Evolutionary conservation across 805 yeast species (phyloP).

Genomic region (Ogataea allantospora): DNA sequence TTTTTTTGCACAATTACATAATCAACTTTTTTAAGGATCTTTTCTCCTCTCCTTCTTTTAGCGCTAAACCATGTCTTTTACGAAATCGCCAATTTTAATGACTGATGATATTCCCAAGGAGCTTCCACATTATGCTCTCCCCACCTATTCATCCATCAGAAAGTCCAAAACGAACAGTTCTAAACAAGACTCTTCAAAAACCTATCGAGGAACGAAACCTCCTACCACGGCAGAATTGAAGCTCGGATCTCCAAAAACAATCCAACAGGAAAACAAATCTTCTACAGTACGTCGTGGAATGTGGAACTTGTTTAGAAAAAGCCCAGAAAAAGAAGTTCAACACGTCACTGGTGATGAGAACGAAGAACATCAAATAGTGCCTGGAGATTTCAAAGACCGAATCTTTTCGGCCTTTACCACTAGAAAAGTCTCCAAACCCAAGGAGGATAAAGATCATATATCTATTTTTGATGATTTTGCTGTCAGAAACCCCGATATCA

Average conservation of each 20-base stretch:
- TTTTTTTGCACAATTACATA: constrained; percentile 10
- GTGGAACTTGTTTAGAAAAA: constrained; percentile 14
- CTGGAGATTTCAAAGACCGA: constrained; percentile 3
- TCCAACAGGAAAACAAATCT: constrained; percentile 4
- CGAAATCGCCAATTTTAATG: constrained; percentile 14
- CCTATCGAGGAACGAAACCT: constrained; percentile 5
- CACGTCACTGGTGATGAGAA: constrained; percentile 12
- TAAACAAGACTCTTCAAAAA: constrained; percentile 5
- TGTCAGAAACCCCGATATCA: constrained; percentile 12
- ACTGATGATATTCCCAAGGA: constrained; percentile 12
- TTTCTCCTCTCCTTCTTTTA: constrained; percentile 6
- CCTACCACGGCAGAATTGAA: constrained; percentile 2
- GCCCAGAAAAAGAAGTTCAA: constrained; percentile 3
- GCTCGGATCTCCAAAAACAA: constrained; percentile 4
- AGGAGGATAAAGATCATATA: neutral
- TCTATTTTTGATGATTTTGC: constrained; percentile 16
- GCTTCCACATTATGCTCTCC: constrained; percentile 26
- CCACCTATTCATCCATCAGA: constrained; percentile 23
- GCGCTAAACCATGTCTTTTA: constrained; percentile 10
- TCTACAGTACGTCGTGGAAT: constrained; percentile 9
- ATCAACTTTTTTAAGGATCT: constrained; percentile 8
- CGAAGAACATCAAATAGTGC: constrained; percentile 6
- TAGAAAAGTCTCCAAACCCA: neutral
- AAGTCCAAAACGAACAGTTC: constrained; percentile 18
- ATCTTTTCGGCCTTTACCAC: constrained; percentile 7